phyloP scores from a whole-genome alignment of 345 rosid genomes.

The Acer saccharum region DNA sequence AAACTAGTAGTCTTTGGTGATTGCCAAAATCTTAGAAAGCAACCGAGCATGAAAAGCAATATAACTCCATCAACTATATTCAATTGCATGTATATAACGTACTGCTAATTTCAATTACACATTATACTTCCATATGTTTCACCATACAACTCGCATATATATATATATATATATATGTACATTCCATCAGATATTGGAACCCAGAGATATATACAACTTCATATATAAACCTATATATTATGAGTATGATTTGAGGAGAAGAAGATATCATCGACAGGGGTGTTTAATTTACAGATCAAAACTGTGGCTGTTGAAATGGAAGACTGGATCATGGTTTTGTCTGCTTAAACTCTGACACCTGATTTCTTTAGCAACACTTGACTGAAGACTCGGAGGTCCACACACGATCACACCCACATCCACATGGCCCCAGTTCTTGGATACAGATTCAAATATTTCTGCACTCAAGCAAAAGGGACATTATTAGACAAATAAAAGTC shows the following conservation, averaged over 20 bases:
- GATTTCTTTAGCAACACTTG: conserved; percentile 78
- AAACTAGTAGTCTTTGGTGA: conserved; percentile 41
- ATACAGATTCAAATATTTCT: conserved; percentile 59
- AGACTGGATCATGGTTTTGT: conserved; percentile 42
- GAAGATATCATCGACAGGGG: not conserved
- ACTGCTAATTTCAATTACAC: not conserved
- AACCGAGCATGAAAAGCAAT: conserved; percentile 47
- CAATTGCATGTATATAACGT: not conserved
- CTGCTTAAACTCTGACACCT: conserved; percentile 58
- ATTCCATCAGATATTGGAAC: not conserved
- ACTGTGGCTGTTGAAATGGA: conserved; percentile 82
- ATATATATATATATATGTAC: not conserved
- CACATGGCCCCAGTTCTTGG: conserved; percentile 64
- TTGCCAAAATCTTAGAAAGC: conserved; percentile 53
- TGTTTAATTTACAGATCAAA: conserved; percentile 60
- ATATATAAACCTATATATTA: conserved; percentile 6
- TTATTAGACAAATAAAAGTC: not conserved
- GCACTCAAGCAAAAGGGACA: conserved; percentile 21
- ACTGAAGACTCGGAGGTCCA: conserved; percentile 74
- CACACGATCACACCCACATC: conserved; percentile 87
- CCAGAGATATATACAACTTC: not conserved
- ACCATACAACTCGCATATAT: not conserved
- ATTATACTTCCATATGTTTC: not conserved
- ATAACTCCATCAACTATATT: conserved; percentile 43
- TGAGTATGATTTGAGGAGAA: not conserved